These are phyloP conservation scores for Aspergillus fischeri DNA, from an alignment of 2,329 filamentous ascomycete species.

Conservation along the genomic window DNA sequence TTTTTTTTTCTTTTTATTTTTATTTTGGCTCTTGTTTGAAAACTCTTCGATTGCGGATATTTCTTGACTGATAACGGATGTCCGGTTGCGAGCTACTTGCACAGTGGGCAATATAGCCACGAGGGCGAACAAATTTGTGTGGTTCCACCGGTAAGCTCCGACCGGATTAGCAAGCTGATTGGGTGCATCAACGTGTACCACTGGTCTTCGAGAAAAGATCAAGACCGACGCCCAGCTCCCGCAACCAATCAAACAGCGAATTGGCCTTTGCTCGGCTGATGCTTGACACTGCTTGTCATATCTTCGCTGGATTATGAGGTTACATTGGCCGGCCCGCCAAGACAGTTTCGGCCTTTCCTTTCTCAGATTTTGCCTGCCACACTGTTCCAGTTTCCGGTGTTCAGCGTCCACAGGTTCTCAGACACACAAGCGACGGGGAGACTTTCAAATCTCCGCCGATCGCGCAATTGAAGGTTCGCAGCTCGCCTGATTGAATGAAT, in stretches of 20 bases:
- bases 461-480: not conserved
- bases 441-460: conserved; percentile 10
- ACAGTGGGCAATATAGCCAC: not conserved
- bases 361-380: conserved; percentile 5
- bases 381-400: not conserved
- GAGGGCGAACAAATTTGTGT: conserved; percentile 5
- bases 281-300: conserved; percentile 19
- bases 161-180: not conserved
- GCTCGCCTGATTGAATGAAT: conserved; percentile 1
- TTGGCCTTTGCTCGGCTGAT: conserved; percentile 9
- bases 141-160: conserved; percentile 4
- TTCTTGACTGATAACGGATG: not conserved
- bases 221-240: not conserved
- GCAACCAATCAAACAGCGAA: conserved; percentile 5
- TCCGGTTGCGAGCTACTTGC: not conserved
- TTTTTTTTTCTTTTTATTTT: not conserved
- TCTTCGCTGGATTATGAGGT: conserved; percentile 21
- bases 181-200: not conserved
- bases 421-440: not conserved
- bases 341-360: conserved; percentile 5
- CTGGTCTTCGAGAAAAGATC: conserved; percentile 11
- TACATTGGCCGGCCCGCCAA: conserved; percentile 22
- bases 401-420: not conserved
- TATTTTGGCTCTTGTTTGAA: not conserved
- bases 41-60: not conserved